These are phyloP conservation scores for Gyrodon lividus DNA, from an alignment of 768 basidiomycete species.

Conservation along the genomic window DNA sequence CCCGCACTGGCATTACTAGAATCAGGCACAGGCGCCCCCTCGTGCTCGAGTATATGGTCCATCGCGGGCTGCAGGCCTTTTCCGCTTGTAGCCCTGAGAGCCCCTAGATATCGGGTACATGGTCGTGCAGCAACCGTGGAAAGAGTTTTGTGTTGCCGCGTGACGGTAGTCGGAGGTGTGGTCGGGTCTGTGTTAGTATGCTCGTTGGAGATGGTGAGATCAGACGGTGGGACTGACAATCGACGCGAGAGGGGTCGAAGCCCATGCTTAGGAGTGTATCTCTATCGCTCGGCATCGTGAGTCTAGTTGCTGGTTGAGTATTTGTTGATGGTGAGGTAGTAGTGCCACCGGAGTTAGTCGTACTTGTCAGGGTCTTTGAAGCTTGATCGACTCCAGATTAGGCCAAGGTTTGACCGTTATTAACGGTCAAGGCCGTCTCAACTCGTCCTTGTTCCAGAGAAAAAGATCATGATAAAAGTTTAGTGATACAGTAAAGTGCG, in stretches of 20 bases:
- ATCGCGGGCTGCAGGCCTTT: constrained; percentile 88
- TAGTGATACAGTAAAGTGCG: neutral
- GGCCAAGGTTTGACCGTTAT: no score
- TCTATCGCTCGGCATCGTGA: constrained; percentile 53
- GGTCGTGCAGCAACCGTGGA: no score
- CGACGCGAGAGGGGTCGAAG: constrained; percentile 79
- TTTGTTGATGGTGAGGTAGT: neutral
- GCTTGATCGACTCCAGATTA: no score
- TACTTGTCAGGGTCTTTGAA: no score
- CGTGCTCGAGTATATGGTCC: constrained; percentile 85
- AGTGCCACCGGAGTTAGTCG: no score
- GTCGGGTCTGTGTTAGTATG: neutral
- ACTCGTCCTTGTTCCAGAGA: no score
- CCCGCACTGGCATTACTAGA: constrained; percentile 33
- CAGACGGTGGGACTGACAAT: constrained; percentile 58
- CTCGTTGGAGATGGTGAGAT: neutral
- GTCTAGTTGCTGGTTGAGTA: neutral
- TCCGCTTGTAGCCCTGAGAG: constrained; percentile 77
- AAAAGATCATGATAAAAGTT: neutral
- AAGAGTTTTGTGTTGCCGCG: no score
- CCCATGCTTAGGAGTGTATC: constrained; percentile 83
- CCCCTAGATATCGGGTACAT: constrained; percentile 54
- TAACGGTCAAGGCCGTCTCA: no score
- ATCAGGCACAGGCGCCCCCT: constrained; percentile 73
- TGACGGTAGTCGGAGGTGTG: no score